phyloP scores from a whole-genome alignment of 2,329 filamentous ascomycete species.

The Neofusicoccum ribis region DNA sequence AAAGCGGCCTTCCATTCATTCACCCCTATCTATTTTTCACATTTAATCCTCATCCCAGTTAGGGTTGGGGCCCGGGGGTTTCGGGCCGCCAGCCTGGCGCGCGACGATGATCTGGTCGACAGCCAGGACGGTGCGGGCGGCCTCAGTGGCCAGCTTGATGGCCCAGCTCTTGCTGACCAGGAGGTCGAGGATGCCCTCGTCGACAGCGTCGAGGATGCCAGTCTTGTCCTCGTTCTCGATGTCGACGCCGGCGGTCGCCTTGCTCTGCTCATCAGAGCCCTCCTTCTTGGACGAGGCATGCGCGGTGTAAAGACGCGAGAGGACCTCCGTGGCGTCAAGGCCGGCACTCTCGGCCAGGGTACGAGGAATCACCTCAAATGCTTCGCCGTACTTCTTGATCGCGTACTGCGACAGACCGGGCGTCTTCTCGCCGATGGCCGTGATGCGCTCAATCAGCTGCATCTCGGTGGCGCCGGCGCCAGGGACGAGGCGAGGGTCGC shows the following conservation, averaged over 20 bases:
- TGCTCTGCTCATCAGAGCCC: slow-evolving; percentile 63
- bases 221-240: slow-evolving; percentile 82
- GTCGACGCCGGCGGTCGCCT: slow-evolving; percentile 79
- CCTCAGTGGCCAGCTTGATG: slow-evolving; percentile 93
- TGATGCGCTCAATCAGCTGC: slow-evolving; percentile 89
- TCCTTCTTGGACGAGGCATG: slow-evolving; percentile 61
- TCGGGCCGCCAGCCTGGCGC: slow-evolving; percentile 93
- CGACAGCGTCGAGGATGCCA: slow-evolving; percentile 81
- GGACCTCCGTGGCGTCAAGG: slow-evolving; percentile 93
- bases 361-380: slow-evolving; percentile 94
- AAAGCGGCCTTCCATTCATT: background rate
- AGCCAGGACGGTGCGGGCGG: slow-evolving; percentile 87
- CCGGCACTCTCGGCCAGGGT: slow-evolving; percentile 93
- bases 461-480: slow-evolving; percentile 94
- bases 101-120: slow-evolving; percentile 99
- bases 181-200: slow-evolving; percentile 88
- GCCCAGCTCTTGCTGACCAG: slow-evolving; percentile 94
- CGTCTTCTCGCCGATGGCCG: slow-evolving; percentile 86
- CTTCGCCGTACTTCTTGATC: slow-evolving; percentile 96
- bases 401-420: slow-evolving; percentile 92
- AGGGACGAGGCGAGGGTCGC: slow-evolving; percentile 85
- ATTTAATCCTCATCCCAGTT: slow-evolving; percentile 68
- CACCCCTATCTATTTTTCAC: background rate
- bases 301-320: slow-evolving; percentile 88
- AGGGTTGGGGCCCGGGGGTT: slow-evolving; percentile 91